Conservation (phyloP, 2,329 filamentous ascomycete species). For the Hypoxylon sp. region DNA sequence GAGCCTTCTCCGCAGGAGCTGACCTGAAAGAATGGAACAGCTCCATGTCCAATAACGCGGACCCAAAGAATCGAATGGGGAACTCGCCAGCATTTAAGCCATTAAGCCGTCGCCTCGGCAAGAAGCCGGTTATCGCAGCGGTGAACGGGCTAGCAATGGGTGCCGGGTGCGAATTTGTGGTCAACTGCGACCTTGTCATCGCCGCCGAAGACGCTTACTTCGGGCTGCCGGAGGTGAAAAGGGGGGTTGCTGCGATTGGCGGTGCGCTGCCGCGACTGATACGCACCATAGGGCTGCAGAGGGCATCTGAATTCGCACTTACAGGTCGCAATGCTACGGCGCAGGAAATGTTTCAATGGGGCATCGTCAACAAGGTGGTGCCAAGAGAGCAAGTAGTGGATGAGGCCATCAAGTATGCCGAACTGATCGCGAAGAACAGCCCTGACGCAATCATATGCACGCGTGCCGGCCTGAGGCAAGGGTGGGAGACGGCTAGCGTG, state of each 20-base stretch:
- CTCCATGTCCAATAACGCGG: slow-evolving; percentile 49
- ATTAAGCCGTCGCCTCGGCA: slow-evolving; percentile 66
- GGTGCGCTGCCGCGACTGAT: slow-evolving; percentile 49
- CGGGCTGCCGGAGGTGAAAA: slow-evolving; percentile 57
- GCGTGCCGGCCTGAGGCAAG: slow-evolving; percentile 47
- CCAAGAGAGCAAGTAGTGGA: slow-evolving; percentile 67
- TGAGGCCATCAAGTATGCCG: slow-evolving; percentile 84
- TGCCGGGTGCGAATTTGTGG: slow-evolving; percentile 72
- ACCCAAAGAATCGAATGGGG: slow-evolving; percentile 46
- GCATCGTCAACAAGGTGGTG: slow-evolving; percentile 49
- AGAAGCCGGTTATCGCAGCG: slow-evolving; percentile 74
- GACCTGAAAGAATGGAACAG: slow-evolving; percentile 50
- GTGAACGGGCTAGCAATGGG: slow-evolving; percentile 74
- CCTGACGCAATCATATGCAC: slow-evolving; percentile 51
- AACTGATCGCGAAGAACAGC: slow-evolving; percentile 59
- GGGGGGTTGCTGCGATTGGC: slow-evolving; percentile 48
- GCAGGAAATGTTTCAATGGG: slow-evolving; percentile 49
- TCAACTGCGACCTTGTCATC: slow-evolving; percentile 73
- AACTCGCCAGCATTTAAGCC: slow-evolving; percentile 51
- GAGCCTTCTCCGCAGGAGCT: slow-evolving; percentile 49
- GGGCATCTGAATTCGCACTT: slow-evolving; percentile 48
- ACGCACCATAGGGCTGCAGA: slow-evolving; percentile 46
- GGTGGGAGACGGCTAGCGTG: slow-evolving; percentile 51
- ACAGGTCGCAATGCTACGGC: slow-evolving; percentile 48
- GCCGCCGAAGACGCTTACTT: slow-evolving; percentile 68